Percentiles rank a stretch among this genome's conserved stretches.
phyloP scores from a whole-genome alignment of 2,329 filamentous ascomycete species.

The Cladosporium sp. region DNA sequence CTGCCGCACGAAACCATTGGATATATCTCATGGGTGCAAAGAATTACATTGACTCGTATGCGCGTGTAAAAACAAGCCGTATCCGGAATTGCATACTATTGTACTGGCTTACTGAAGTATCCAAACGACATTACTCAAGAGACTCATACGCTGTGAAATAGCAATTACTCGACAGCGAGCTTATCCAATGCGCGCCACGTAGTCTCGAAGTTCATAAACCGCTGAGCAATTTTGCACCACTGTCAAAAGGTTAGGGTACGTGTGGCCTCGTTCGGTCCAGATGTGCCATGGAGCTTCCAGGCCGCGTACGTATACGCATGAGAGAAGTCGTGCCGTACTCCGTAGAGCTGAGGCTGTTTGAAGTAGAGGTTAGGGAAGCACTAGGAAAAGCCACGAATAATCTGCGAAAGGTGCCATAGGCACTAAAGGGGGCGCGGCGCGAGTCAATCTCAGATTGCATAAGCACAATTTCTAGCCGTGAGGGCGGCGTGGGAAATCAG shows the following conservation, averaged over 20 bases:
- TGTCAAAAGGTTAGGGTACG: background rate
- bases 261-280: background rate
- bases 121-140: background rate
- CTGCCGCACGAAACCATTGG: background rate
- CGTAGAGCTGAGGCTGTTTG: background rate
- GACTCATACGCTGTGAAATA: background rate
- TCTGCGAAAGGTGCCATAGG: background rate
- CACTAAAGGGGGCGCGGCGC: background rate
- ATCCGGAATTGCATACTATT: background rate
- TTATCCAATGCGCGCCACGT: background rate
- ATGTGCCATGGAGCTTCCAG: background rate
- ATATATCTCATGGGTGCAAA: background rate
- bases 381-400: slow-evolving; percentile 3
- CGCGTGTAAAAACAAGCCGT: background rate
- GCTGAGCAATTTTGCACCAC: background rate
- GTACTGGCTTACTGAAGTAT: background rate
- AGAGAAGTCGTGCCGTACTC: background rate
- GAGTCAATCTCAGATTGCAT: background rate
- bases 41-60: background rate
- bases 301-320: background rate
- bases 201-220: background rate
- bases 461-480: background rate
- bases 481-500: background rate
- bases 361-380: background rate
- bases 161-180: background rate